These are phyloP conservation scores for Citrus medica DNA, from an alignment of 345 rosid species.

Conservation along the genomic window DNA sequence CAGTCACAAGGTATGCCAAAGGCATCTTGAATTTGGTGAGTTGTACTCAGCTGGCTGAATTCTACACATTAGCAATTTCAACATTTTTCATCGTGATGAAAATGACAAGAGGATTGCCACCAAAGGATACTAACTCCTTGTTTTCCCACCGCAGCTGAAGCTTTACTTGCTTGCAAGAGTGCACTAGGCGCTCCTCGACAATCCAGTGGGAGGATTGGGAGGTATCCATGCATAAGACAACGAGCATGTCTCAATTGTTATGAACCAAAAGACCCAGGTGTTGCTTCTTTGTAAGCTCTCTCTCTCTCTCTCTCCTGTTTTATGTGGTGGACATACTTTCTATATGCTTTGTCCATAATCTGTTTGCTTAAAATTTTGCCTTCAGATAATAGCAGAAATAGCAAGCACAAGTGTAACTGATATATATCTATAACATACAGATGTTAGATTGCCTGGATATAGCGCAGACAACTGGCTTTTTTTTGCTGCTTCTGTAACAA, in stretches of 20 bases:
- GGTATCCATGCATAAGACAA: slow-evolving; percentile 30
- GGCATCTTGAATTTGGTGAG: neutral
- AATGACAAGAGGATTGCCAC: neutral
- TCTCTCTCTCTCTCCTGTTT: neutral
- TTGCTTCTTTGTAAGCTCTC: slow-evolving; percentile 33
- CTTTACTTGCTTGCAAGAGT: slow-evolving; percentile 28
- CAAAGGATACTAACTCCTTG: neutral
- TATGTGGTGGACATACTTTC: neutral
- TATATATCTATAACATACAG: neutral
- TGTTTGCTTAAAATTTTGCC: neutral
- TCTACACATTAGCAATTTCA: neutral
- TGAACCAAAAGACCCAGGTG: slow-evolving; percentile 15
- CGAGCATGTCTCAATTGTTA: slow-evolving; percentile 21
- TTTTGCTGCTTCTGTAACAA: neutral
- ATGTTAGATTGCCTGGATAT: neutral
- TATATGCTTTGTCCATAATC: neutral
- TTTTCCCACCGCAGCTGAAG: slow-evolving; percentile 29
- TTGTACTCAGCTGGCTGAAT: neutral
- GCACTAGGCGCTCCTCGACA: slow-evolving; percentile 11
- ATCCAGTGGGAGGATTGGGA: slow-evolving; percentile 16
- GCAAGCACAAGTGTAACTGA: neutral
- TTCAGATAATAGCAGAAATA: neutral
- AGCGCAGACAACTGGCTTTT: neutral
- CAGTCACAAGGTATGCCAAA: neutral
- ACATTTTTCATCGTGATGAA: neutral